A percentile compares a stretch with the other conserved stretches of the same genome.
Evolutionary conservation across 371 early-diverging fungal genomes (phyloP).

Genomic region (Circinella umbellata): DNA sequence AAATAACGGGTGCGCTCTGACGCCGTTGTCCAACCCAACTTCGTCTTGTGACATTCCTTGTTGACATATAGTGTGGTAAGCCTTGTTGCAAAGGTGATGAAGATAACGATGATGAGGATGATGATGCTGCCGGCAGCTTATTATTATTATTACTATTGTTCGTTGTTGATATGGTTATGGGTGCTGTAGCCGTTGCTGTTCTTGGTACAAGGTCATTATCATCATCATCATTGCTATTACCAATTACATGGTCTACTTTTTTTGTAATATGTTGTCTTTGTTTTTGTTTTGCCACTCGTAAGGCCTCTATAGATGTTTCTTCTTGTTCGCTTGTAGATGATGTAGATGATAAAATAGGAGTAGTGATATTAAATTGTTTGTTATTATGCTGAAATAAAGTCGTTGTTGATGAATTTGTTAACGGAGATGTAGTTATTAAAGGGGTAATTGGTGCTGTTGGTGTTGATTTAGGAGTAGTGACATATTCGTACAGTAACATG

Average conservation of each 20-base stretch:
- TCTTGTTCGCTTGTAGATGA: too few species aligned
- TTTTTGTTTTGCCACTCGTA: neutral
- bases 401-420: neutral
- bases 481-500: conserved; percentile 78
- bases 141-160: neutral
- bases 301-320: conserved; percentile 8
- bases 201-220: neutral
- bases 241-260: neutral
- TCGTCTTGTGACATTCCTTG: neutral
- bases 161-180: neutral
- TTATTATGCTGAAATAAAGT: neutral
- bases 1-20: conserved; percentile 10
- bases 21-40: conserved; percentile 4
- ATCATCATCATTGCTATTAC: neutral
- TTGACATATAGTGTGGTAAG: neutral
- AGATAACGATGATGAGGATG: neutral
- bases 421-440: neutral
- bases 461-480: conserved; percentile 41
- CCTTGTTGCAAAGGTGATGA: neutral
- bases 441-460: neutral
- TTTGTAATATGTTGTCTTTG: neutral
- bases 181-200: neutral
- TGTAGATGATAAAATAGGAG: too few species aligned
- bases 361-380: neutral
- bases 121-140: conserved; percentile 5